Evolutionary conservation across 257 asterid species (phyloP).

Genomic region (Fraxinus quadrangulata): DNA sequence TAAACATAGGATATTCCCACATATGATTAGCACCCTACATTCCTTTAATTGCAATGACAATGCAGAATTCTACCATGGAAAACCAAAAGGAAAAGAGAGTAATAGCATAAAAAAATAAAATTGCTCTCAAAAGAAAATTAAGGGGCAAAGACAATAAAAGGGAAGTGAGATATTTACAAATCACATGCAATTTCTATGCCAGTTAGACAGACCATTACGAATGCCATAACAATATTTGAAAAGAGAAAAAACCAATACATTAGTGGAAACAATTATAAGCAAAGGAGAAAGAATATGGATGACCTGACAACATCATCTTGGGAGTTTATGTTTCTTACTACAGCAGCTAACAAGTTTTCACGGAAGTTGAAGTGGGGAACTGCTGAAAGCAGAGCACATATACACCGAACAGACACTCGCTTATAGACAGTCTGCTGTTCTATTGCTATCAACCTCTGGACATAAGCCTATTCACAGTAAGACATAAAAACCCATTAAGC

Average conservation of each 20-base stretch:
- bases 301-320: conserved; percentile 83
- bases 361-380: conserved; percentile 93
- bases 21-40: conserved; percentile 6
- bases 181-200: background rate
- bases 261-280: background rate
- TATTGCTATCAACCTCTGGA: conserved; percentile 73
- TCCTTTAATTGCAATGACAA: background rate
- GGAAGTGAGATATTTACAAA: background rate
- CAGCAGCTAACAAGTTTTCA: conserved; percentile 71
- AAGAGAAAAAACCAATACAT: background rate
- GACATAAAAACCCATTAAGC: conserved; percentile 33
- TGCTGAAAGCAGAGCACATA: conserved; percentile 80
- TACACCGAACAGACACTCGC: conserved; percentile 79
- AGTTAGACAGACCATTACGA: conserved; percentile 5
- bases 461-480: conserved; percentile 56
- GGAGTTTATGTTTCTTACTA: conserved; percentile 73
- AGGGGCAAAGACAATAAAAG: background rate
- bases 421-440: conserved; percentile 60
- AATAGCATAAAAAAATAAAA: conserved; percentile 16
- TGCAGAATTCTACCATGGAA: background rate
- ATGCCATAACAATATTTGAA: background rate
- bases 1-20: background rate
- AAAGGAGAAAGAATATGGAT: conserved; percentile 17
- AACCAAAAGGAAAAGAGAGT: background rate
- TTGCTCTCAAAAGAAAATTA: background rate